Evolutionary conservation across 2,329 filamentous ascomycete species (phyloP), one percentile per base, ranked within the genome.

Genomic region (Colletotrichum lini): DNA sequence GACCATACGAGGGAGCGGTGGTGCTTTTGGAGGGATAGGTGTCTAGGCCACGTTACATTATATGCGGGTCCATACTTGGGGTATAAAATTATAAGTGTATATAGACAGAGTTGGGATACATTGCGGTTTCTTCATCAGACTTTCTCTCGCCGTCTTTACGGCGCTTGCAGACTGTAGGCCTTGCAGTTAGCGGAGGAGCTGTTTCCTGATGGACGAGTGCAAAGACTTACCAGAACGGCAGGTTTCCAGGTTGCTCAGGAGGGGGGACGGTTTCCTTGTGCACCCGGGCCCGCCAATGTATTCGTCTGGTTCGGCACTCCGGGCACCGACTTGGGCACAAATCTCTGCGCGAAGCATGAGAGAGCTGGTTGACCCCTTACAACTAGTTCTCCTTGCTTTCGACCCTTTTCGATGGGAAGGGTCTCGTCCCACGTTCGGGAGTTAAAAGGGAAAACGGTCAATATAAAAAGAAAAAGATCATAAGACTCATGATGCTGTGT

Each of bases 1-100:
- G 73, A 16, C 79, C 82, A 23, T 84, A 78, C 45, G 82, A 84
- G 72, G 79, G 80, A 0, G 73, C 81, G 50, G 80, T 78, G 1
- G 65, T 84, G 47, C 73, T 82, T 52, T 66, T 83, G 57, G 75
- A 74, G 56, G 60, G 56, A 21, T 59, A 52, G n/a, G 42, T 16
- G 3, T 38, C 35, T 38, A 38, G 35, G 35, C 35, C 35, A 38
- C 35, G 8, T 8, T 38, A 38, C 35, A 38, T 38, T 38, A 38
- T 38, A 38, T 26, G 18, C 15, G 15, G 47, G 8, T 38, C 56
- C 45, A 44, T 23, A 45, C 60, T 44, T 38, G 23, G 44, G 49
- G 40, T 18, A 47, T 60, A 40, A 49, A 49, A 49, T 7, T 15
- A 42, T 52, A 62, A 21, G 42, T n/a, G 35, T 38, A 8, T 52